phyloP scores from a whole-genome alignment of 176 grass and related monocot genomes.

The Guadua angustifolia region DNA sequence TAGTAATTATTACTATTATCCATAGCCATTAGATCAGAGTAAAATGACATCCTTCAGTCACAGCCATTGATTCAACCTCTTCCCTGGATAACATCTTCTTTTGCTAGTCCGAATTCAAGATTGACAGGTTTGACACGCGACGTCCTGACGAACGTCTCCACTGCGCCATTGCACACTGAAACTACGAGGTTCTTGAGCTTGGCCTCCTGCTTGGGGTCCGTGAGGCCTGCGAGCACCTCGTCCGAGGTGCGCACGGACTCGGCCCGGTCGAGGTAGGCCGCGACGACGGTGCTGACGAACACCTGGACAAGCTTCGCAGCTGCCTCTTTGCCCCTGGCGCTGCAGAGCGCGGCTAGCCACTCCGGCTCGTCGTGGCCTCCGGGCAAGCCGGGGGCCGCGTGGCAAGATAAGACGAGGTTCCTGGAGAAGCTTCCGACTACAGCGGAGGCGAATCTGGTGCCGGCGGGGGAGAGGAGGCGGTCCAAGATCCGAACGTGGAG shows the following conservation, averaged over 20 bases:
- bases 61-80: no score
- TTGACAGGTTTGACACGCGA: no score
- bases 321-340: slow-evolving; percentile 66
- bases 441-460: slow-evolving; percentile 69
- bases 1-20: no score
- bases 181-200: slow-evolving; percentile 84
- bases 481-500: slow-evolving; percentile 73
- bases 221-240: slow-evolving; percentile 45
- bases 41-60: no score
- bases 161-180: slow-evolving; percentile 81
- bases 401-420: slow-evolving; percentile 65
- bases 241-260: slow-evolving; percentile 38
- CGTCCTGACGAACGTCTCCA: slow-evolving; percentile 77
- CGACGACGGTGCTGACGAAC: slow-evolving; percentile 73
- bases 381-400: background rate
- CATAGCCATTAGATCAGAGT: no score
- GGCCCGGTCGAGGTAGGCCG: slow-evolving; percentile 67
- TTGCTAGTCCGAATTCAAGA: no score
- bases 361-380: slow-evolving; percentile 31
- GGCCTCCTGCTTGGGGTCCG: slow-evolving; percentile 68
- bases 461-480: slow-evolving; percentile 63
- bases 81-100: no score
- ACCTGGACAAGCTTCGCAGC: slow-evolving; percentile 66
- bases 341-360: slow-evolving; percentile 67
- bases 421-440: slow-evolving; percentile 73